Evolutionary conservation across 495 filamentous ascomycete species (phyloP).

Genomic region (Penicillium flavigenum): DNA sequence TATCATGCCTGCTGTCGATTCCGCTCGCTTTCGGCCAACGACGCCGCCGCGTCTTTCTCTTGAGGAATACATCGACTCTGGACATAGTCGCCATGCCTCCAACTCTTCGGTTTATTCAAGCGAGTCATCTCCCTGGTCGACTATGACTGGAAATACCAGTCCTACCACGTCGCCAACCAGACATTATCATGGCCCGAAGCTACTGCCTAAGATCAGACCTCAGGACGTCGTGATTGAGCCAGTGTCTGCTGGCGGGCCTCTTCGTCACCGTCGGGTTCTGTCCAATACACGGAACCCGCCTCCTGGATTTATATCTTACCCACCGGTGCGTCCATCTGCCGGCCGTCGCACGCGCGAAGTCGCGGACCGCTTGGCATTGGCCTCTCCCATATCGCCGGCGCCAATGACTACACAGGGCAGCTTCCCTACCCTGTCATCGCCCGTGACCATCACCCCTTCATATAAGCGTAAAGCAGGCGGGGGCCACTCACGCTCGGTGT

Average conservation of each 20-base stretch:
- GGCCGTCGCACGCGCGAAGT: conserved; percentile 65
- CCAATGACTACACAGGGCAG: conserved; percentile 39
- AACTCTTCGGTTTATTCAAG: conserved; percentile 56
- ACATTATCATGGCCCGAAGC: conserved; percentile 70
- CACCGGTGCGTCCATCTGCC: conserved; percentile 35
- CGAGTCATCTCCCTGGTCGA: conserved; percentile 77
- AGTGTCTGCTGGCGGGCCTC: conserved; percentile 38
- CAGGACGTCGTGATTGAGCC: conserved; percentile 77
- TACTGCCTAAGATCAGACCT: conserved; percentile 82
- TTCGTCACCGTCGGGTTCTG: conserved; percentile 53
- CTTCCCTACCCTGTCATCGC: conserved; percentile 55
- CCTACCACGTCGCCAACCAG: conserved; percentile 71
- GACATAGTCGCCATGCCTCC: conserved; percentile 47
- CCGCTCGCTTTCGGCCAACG: conserved; percentile 46
- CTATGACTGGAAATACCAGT: conserved; percentile 69
- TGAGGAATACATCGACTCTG: conserved; percentile 32
- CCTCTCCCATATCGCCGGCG: conserved; percentile 51
- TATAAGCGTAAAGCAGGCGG: conserved; percentile 45
- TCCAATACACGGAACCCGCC: conserved; percentile 57
- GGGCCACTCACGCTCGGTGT: conserved; percentile 60
- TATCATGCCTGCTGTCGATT: conserved; percentile 49
- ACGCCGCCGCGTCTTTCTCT: conserved; percentile 44
- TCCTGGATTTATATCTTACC: conserved; percentile 46
- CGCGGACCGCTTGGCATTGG: conserved; percentile 55
- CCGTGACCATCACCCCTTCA: conserved; percentile 58